Evolutionary conservation across 2,329 filamentous ascomycete genomes (phyloP), one percentile per base, ranked within the genome.

Genomic region (Cladophialophora immunda): DNA sequence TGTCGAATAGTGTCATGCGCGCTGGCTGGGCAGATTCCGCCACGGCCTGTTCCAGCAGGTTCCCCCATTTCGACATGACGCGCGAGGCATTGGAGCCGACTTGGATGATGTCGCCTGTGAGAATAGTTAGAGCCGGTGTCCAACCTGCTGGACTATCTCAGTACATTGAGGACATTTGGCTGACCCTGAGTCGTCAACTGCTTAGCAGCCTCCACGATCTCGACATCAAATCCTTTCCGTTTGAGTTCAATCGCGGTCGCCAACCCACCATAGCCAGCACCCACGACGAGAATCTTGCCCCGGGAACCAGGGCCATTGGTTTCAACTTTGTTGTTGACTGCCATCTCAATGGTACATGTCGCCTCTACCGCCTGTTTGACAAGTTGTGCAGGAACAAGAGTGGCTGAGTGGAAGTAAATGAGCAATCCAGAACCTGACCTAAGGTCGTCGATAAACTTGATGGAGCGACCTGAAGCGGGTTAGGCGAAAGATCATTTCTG

Each of bases 1-100:
- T 87, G 69, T 88, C 88, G 75, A 87, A 86, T 60, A 88, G 87
- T 55, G 84, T 84, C 76, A 88, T 89, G 52, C 86, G 86, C 64
- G 88, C 84, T 0, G 76, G 71, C 9, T 77, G 74, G 57, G 86
- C 73, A 68, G 86, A 68, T 82, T 85, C 9, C 87, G 75, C 1
- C 78, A 76, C 19, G 81, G 80, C 76, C 87, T 79, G 47, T 79
- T 78, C 50, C 76, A 74, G 7, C 80, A 78, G 4, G 88, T 78
- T 27, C 0, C 77, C 78, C 87, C 87, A 90, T 2, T 87, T 83
- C 60, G 84, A 74, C 71, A 88, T 87, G 71, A 89, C 88, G 50
- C 86, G 83, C 0, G 86, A 85, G 9, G 81, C 85, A 68, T 89
- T 89, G 55, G 84, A 80, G 1, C 86, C 86, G 67, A 88, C 87